Conservation (phyloP, 1,284 basidiomycete species). For the Sanghuangporus weigelae region DNA sequence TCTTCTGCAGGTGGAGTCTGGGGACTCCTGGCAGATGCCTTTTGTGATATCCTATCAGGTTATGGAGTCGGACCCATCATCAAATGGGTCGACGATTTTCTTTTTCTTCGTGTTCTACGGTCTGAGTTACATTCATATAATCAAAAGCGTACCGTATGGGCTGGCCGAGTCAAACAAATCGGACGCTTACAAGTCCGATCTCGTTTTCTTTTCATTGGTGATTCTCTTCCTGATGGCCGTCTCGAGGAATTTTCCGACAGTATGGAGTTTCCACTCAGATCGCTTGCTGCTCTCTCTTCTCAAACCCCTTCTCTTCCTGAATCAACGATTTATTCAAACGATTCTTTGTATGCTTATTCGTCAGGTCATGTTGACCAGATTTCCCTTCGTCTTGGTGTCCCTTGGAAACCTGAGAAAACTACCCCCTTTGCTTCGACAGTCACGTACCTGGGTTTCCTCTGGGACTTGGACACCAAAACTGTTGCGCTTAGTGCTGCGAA, state of each 20-base stretch:
- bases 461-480: neutral
- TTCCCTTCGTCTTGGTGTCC: too few species aligned
- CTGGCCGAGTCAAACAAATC: neutral
- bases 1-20: constrained; percentile 28
- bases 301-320: too few species aligned
- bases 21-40: constrained; percentile 28
- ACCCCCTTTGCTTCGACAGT: too few species aligned
- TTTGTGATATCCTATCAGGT: constrained; percentile 25
- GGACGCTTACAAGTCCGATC: too few species aligned
- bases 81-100: constrained; percentile 39
- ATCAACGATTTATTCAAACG: neutral
- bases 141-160: neutral
- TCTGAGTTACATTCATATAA: constrained; percentile 13
- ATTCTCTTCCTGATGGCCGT: constrained; percentile 5
- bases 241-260: constrained; percentile 16
- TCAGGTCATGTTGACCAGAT: too few species aligned
- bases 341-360: neutral
- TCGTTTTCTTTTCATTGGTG: constrained; percentile 3
- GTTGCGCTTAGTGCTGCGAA: neutral
- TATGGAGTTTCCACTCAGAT: neutral
- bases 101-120: constrained; percentile 29
- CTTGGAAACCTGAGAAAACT: too few species aligned
- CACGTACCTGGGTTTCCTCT: constrained; percentile 1
- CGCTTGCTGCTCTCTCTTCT: too few species aligned
- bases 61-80: constrained; percentile 30